phyloP scores from a whole-genome alignment of 2,329 filamentous ascomycete species.

The Epichloe amarillans region DNA sequence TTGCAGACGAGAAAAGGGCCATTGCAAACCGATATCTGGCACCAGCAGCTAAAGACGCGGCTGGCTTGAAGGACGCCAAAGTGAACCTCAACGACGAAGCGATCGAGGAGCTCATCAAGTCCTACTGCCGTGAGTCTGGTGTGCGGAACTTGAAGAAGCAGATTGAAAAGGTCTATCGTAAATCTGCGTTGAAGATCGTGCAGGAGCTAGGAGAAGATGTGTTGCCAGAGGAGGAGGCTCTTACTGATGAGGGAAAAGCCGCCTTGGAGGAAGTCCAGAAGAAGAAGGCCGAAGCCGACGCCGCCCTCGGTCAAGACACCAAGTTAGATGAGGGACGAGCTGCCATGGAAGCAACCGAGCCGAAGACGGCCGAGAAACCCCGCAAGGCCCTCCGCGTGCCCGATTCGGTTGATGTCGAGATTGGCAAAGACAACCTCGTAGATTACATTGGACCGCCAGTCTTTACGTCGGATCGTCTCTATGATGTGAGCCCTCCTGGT shows the following conservation, averaged over 20 bases:
- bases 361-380: constrained; percentile 47
- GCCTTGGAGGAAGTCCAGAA: constrained; percentile 60
- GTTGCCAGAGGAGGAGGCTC: constrained; percentile 64
- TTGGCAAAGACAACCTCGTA: constrained; percentile 79
- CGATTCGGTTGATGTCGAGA: constrained; percentile 71
- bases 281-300: constrained; percentile 52
- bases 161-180: constrained; percentile 97
- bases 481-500: constrained; percentile 84
- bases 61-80: constrained; percentile 78
- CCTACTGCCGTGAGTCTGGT: constrained; percentile 92
- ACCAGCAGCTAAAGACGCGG: constrained; percentile 86
- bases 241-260: constrained; percentile 76
- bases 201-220: constrained; percentile 81
- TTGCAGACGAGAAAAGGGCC: constrained; percentile 97
- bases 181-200: constrained; percentile 93
- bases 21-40: constrained; percentile 90
- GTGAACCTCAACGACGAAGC: constrained; percentile 78
- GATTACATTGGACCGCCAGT: constrained; percentile 94
- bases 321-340: constrained; percentile 13
- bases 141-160: constrained; percentile 98
- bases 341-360: constrained; percentile 21
- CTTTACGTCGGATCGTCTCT: constrained; percentile 89
- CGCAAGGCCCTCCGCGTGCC: constrained; percentile 72
- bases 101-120: constrained; percentile 95
- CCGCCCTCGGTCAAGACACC: constrained; percentile 21